These are phyloP conservation scores for Capsicum baccatum DNA, from an alignment of 257 asterid species.

Conservation along the genomic window DNA sequence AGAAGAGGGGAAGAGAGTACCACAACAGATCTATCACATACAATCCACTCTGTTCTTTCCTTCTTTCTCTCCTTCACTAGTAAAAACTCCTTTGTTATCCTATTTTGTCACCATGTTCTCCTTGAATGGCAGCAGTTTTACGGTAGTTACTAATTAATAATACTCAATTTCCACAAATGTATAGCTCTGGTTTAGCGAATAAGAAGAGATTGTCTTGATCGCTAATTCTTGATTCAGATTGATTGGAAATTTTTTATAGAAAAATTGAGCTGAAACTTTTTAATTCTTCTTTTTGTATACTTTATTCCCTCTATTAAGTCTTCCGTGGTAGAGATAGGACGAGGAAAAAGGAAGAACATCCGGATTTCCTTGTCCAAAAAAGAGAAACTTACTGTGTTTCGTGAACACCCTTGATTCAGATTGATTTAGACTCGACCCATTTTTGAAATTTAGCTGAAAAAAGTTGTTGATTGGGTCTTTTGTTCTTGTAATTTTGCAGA, in stretches of 20 bases:
- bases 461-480: neutral
- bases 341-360: neutral
- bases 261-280: neutral
- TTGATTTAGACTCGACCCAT: conserved; percentile 4
- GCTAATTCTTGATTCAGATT: neutral
- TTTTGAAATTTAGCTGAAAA: conserved; percentile 9
- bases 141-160: conserved; percentile 51
- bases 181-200: neutral
- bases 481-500: conserved; percentile 46
- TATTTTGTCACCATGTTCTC: conserved; percentile 65
- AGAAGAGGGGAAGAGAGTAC: conserved; percentile 37
- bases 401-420: neutral
- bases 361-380: neutral
- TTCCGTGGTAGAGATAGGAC: neutral
- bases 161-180: neutral
- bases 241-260: neutral
- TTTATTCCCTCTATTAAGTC: too few relatives aligned
- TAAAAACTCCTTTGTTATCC: too few relatives aligned
- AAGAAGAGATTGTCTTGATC: neutral
- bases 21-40: conserved; percentile 13
- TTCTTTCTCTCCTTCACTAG: conserved; percentile 1
- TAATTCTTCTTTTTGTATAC: neutral
- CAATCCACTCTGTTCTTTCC: conserved; percentile 18
- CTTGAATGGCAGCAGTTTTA: conserved; percentile 57
- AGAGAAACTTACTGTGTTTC: conserved; percentile 12